Percentiles rank a stretch among this genome's conserved stretches.
Evolutionary conservation across 1,284 basidiomycete genomes (phyloP).

Genomic region (Leccinum fuscescens): DNA sequence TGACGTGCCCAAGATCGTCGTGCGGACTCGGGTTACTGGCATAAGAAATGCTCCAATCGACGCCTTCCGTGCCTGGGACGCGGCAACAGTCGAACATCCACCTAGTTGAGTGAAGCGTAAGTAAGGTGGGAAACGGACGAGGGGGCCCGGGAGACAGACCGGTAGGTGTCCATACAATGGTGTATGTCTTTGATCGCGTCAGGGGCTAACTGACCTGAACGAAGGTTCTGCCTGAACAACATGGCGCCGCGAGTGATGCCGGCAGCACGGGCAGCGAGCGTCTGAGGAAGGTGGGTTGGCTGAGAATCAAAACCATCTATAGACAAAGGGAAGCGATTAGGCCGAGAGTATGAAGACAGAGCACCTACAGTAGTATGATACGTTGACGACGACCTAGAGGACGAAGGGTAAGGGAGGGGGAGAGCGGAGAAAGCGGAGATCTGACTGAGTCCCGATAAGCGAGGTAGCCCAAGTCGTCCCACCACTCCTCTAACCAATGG

Average conservation of each 20-base stretch:
- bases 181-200: constrained; percentile 65
- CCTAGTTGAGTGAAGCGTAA: constrained; percentile 35
- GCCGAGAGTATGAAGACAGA: background rate
- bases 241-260: constrained; percentile 66
- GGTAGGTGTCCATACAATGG: constrained; percentile 87
- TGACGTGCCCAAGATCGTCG: constrained; percentile 65
- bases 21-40: constrained; percentile 61
- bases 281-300: constrained; percentile 57
- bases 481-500: constrained; percentile 84
- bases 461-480: constrained; percentile 73
- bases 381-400: constrained; percentile 70
- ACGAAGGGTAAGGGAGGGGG: background rate
- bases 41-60: constrained; percentile 77
- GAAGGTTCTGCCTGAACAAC: constrained; percentile 68
- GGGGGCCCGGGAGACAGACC: constrained; percentile 41
- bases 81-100: constrained; percentile 95
- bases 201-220: constrained; percentile 64
- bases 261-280: constrained; percentile 71
- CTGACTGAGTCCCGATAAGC: constrained; percentile 74
- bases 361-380: constrained; percentile 76
- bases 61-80: constrained; percentile 66
- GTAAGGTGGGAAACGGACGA: background rate
- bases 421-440: constrained; percentile 1
- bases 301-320: constrained; percentile 72
- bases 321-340: background rate